Evolutionary conservation across 2,329 filamentous ascomycete genomes (phyloP).

Genomic region (Claviceps sp.): DNA sequence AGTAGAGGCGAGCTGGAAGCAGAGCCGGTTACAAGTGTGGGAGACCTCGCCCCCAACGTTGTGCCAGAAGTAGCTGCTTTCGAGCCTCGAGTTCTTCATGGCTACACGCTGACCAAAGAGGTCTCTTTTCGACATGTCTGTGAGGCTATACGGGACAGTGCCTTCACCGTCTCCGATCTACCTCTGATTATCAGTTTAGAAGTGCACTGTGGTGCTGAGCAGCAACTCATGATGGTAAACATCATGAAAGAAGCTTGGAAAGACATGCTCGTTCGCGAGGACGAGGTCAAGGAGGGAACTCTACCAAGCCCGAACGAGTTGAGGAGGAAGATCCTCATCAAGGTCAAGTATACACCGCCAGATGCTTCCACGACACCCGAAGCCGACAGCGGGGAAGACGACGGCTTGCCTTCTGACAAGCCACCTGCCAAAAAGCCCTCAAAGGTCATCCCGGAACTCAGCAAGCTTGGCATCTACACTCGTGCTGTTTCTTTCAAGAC

Average conservation of each 20-base stretch:
- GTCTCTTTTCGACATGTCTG: slow-evolving; percentile 81
- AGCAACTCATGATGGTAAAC: slow-evolving; percentile 82
- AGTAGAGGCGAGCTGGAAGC: slow-evolving; percentile 4
- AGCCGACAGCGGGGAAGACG: slow-evolving; percentile 20
- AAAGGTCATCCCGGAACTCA: slow-evolving; percentile 61
- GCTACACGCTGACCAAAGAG: slow-evolving; percentile 81
- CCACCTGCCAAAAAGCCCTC: slow-evolving; percentile 30
- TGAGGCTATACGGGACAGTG: slow-evolving; percentile 62
- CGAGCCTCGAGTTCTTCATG: slow-evolving; percentile 74
- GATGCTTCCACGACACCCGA: slow-evolving; percentile 16
- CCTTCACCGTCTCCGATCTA: slow-evolving; percentile 60
- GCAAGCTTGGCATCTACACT: slow-evolving; percentile 69
- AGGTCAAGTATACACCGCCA: slow-evolving; percentile 57
- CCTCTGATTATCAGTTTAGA: slow-evolving; percentile 92
- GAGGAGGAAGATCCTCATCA: slow-evolving; percentile 67
- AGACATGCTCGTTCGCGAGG: slow-evolving; percentile 51
- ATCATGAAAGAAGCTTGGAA: slow-evolving; percentile 82
- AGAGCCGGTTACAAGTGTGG: neutral
- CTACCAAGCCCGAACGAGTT: slow-evolving; percentile 60
- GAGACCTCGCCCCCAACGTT: slow-evolving; percentile 7
- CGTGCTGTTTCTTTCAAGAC: slow-evolving; percentile 71
- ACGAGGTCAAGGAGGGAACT: slow-evolving; percentile 28
- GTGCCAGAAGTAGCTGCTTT: slow-evolving; percentile 20
- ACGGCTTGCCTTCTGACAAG: slow-evolving; percentile 29
- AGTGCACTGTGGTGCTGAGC: slow-evolving; percentile 67